A percentile compares a stretch with the other conserved stretches of the same genome.
These are phyloP conservation scores for Fusarium papillatum DNA, from an alignment of 2,329 filamentous ascomycete species.

Conservation along the genomic window DNA sequence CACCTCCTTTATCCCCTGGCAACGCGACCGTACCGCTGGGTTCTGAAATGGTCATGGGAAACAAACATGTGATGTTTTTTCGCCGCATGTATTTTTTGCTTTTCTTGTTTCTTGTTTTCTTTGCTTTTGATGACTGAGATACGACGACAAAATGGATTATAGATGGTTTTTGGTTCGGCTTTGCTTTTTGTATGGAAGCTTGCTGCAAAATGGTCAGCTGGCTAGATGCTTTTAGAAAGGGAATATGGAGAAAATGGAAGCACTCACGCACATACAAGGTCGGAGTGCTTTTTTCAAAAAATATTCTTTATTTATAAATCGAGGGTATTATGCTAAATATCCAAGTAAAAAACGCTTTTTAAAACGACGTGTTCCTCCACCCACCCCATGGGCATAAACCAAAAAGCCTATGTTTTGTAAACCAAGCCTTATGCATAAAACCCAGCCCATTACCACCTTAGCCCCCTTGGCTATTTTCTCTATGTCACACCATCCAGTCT, in stretches of 20 bases:
- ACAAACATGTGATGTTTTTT: constrained; percentile 1
- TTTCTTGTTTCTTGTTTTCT: neutral
- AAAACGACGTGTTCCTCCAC: neutral
- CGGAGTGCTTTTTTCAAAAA: constrained; percentile 4
- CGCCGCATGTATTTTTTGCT: neutral
- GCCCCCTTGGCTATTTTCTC: neutral
- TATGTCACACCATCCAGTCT: neutral
- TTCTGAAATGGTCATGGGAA: neutral
- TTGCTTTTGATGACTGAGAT: constrained; percentile 7
- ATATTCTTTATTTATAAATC: constrained; percentile 24
- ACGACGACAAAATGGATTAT: constrained; percentile 14
- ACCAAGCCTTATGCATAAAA: constrained; percentile 8
- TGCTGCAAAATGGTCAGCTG: constrained; percentile 22
- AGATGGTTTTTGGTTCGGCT: constrained; percentile 1
- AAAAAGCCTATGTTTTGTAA: constrained; percentile 19
- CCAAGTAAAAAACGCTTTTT: constrained; percentile 23
- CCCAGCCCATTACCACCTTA: constrained; percentile 17
- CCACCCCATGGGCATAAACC: constrained; percentile 1
- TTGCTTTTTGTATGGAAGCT: constrained; percentile 11
- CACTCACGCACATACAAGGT: constrained; percentile 6
- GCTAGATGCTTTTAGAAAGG: constrained; percentile 12
- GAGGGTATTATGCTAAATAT: constrained; percentile 43
- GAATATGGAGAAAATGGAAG: constrained; percentile 21
- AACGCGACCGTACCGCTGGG: constrained; percentile 17
- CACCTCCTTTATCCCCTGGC: constrained; percentile 34